Evolutionary conservation across 352 stramenopile genomes (phyloP), one percentile per base, ranked within the genome.

Genomic region (Globisporangium splendens): DNA sequence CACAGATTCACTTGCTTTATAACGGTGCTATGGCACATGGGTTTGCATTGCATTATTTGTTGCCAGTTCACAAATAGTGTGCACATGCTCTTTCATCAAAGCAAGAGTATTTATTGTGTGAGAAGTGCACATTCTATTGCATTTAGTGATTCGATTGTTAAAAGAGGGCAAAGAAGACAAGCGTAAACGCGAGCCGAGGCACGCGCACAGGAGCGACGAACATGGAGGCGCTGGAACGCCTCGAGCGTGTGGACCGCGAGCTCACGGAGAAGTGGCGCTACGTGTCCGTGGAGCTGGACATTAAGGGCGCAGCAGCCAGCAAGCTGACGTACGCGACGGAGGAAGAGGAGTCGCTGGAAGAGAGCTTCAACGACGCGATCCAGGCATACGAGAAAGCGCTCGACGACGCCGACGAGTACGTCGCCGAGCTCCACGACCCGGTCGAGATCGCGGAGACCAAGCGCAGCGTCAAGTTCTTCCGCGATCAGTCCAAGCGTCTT

Each of bases 301-400:
- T 54, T 0, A 54, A 58, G 0, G 60, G 59, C 13, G 44, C 51
- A 2, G n/a, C 22, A 10, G 21, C 15, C 24, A 47, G 48, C 59
- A 54, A 77, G 46, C 66, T 89, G 17, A 62, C 46, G 11, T 93
- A 85, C 56, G 83, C 77, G 0, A 58, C 51, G 4, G 71, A 78
- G 28, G 83, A 93, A 50, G 83, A 93, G 62, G 74, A 82, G 59
- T 54, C 51, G 22, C 61, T 90, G 8, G 79, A 90, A 55, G 75
- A 86, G 50, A 72, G 75, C 35, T 66, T 91, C 49, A 82, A 66
- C 56, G 78, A 73, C 17, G 68, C 66, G 13, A 68, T 88, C 33
- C 49, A 60, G 20, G 47, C 65, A 39, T 75, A 77, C 43, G 62
- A 69, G 46, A 63, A 65, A 17, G 73, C 70, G 20, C 15, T 91